Conservation (phyloP, 495 filamentous ascomycete genomes). For the Neurospora sp. region DNA sequence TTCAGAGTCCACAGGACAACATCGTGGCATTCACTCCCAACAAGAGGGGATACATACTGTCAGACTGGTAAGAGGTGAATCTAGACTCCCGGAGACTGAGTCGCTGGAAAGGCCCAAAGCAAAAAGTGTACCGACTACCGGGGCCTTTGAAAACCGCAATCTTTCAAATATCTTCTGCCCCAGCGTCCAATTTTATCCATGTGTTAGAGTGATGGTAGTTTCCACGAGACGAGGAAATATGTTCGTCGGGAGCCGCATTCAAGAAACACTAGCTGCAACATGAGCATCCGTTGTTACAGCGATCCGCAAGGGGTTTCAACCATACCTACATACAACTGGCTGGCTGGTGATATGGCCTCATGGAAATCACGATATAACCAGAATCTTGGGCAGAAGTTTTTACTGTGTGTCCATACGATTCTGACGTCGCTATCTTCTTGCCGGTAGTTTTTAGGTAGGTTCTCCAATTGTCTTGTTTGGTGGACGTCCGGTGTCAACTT, state of each 20-base stretch:
- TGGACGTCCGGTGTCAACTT: background rate
- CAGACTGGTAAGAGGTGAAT: background rate
- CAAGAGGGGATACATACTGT: background rate
- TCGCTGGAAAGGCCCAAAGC: background rate
- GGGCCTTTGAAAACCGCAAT: background rate
- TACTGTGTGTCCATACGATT: background rate
- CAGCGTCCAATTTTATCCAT: background rate
- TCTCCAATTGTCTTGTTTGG: background rate
- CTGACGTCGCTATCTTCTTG: background rate
- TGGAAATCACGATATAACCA: background rate
- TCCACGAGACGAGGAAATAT: background rate
- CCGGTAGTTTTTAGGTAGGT: background rate
- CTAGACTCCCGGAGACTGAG: background rate
- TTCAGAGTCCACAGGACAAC: background rate
- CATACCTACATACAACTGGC: background rate
- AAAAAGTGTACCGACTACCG: background rate
- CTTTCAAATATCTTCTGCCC: background rate
- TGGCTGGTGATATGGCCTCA: background rate
- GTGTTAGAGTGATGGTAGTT: background rate
- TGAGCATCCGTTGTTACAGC: background rate
- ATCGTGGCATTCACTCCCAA: background rate
- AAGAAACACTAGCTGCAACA: background rate
- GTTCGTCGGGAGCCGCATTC: background rate
- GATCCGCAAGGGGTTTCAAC: background rate
- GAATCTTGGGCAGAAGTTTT: too few species aligned